Base-by-base conservation (phyloP, 352 stramenopile species). In the Globisporangium lucens region DNA sequence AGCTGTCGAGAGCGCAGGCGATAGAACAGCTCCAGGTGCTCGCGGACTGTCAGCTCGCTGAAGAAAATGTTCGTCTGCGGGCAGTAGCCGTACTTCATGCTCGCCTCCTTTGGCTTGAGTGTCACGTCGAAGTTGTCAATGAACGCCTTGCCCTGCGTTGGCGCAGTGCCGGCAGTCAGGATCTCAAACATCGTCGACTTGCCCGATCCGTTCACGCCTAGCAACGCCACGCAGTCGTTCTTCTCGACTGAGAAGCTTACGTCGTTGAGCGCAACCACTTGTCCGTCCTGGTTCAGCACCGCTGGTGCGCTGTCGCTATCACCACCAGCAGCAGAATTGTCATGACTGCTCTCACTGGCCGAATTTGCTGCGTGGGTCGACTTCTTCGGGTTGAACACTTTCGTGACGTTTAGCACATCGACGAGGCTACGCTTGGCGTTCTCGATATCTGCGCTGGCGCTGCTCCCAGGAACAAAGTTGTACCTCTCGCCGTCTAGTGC, bases 141-240 rank as follows among this genome's bases (percentile, higher is more conserved):
- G 6, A 78, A 47, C 7, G 80, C 87, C 9, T 69, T 75, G 5
- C 89, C 90, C 20, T 52, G 70, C 0, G 87, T 96, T 1, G 95
- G 90, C 20, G 81, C 74, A 47, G 97, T 76, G 33, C 95, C 89
- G 29, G 92, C 96, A 13, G 97, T 99, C 24, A 99, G 70, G 59
- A 99, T 98, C 64, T 93, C 86, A 66, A 99, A 99, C 56, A 97
- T 98, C 3, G 97, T 99, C 20, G 97, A 99, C 74, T 99, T 98
- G n/a, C 95, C 94, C 17, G 93, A 95, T 2, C 95, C 96, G 73
- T 99, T 99, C 52, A 97, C 89, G 3, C 96, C 96, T 15, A 99
- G 73, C 4, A 99, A 67, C 1, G 94, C 95, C 20, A 99, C 92
- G 60, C 94, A 94, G 67, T 98, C 89, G 22, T 93, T 87, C 30